A percentile compares a stretch with the other conserved stretches of the same genome.
Conservation (phyloP, 176 grass and related monocot genomes). For the Juncus inflexus region DNA sequence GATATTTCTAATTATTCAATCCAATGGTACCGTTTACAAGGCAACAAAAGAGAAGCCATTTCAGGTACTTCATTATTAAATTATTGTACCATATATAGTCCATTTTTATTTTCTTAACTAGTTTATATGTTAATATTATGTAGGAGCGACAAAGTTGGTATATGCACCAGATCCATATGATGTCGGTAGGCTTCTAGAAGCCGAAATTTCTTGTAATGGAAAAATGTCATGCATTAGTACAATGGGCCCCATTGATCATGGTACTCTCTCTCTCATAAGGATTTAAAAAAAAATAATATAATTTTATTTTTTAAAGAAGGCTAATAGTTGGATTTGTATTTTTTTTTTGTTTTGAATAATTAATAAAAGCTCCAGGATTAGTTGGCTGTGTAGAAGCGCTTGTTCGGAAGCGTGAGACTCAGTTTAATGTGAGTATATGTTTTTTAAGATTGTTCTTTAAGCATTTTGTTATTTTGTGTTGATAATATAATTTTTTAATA, state of each 20-base stretch:
- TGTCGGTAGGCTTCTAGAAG: slow-evolving; percentile 60
- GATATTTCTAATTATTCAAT: slow-evolving; percentile 61
- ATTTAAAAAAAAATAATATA: slow-evolving; percentile 19
- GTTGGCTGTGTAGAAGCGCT: slow-evolving; percentile 62
- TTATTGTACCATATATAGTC: slow-evolving; percentile 4
- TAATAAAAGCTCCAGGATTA: slow-evolving; percentile 61
- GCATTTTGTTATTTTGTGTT: background rate
- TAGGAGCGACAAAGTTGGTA: slow-evolving; percentile 64
- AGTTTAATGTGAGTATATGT: slow-evolving; percentile 65
- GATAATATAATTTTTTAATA: background rate
- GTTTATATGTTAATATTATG: slow-evolving; percentile 22
- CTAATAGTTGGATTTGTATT: background rate
- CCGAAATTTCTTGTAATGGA: slow-evolving; percentile 49
- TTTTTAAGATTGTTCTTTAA: slow-evolving; percentile 4
- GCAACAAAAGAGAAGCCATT: slow-evolving; percentile 76
- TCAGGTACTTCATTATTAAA: slow-evolving; percentile 50
- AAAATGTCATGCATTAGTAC: slow-evolving; percentile 48
- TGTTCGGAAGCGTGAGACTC: slow-evolving; percentile 57
- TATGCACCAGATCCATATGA: slow-evolving; percentile 79
- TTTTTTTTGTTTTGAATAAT: slow-evolving; percentile 15
- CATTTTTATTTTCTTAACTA: background rate
- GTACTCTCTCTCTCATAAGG: slow-evolving; percentile 34
- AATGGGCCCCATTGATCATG: slow-evolving; percentile 64
- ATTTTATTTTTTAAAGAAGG: slow-evolving; percentile 12
- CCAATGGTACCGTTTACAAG: slow-evolving; percentile 77